Evolutionary conservation across 2,329 filamentous ascomycete species (phyloP), one percentile per base, ranked within the genome.

Genomic region (Fusarium setosum): DNA sequence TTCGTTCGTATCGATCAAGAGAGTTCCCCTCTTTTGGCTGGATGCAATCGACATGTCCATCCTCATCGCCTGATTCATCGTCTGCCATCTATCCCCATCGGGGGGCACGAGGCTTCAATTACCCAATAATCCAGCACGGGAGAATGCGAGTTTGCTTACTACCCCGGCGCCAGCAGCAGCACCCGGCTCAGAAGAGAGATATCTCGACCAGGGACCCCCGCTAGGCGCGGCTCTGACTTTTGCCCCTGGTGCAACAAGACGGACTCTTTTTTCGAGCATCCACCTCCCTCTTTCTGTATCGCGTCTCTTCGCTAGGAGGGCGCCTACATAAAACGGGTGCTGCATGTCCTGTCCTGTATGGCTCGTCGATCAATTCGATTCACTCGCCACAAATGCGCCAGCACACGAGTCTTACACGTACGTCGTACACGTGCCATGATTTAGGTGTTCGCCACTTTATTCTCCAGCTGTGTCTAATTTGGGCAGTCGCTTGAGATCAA

Each of bases 231-330:
- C 56, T 68, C 59, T 64, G 37, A 21, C 52, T 59, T 57, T 61
- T 63, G 29, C 54, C 65, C 59, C 67, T 65, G 42, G 60, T 40
- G 59, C 59, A 24, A 49, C n/a, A 50, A 41, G 35, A 31, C 44
- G 32, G 50, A 29, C 38, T 56, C 50, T 45, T 34, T 56, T 60
- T 59, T 69, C n/a, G 56, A 58, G 48, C 56, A 59, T 68, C 41
- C 59, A 70, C 66, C 64, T 71, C 66, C 65, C 64, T 70, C 55
- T 62, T 64, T 66, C 47, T 62, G 60, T 52, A 52, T 61, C 50
- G 45, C 42, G 52, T 37, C 52, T 50, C 52, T 32, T 51, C 35
- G 38, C 17, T n/a, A 20, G 38, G 26, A 29, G 26, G 8, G 26
- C 26, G 26, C 26, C 26, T 29, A 29, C 9, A 29, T 34, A 35